A percentile compares a stretch with the other conserved stretches of the same genome.
phyloP scores from a whole-genome alignment of 345 rosid genomes.

The Eucalyptus virginea region DNA sequence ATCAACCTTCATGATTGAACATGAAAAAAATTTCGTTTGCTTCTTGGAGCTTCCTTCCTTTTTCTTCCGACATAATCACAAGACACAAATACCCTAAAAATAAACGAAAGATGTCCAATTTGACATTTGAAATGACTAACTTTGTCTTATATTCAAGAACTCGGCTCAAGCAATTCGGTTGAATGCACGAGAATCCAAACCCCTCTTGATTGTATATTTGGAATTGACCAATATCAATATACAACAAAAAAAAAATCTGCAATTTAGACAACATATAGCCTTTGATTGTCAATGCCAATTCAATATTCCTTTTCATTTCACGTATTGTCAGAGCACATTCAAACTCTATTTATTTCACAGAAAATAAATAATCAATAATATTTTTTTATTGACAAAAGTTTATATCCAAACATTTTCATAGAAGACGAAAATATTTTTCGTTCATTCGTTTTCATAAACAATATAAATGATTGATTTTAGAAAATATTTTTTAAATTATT shows the following conservation, averaged over 20 bases:
- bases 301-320: not conserved
- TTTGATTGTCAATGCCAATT: not conserved
- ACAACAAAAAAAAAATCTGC: fast-evolving
- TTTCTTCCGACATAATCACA: not conserved
- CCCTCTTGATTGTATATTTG: not conserved
- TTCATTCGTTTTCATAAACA: no score
- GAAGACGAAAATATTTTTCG: no score
- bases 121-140: not conserved
- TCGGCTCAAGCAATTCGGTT: fast-evolving
- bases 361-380: no score
- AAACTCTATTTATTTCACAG: fast-evolving
- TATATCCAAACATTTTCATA: no score
- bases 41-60: not conserved
- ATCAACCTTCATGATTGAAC: not conserved
- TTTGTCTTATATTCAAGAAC: not conserved
- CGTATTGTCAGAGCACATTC: not conserved
- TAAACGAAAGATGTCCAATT: fast-evolving
- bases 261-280: not conserved
- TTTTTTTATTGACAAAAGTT: no score
- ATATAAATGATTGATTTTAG: no score
- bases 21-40: fast-evolving
- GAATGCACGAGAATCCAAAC: not conserved
- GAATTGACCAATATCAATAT: not conserved
- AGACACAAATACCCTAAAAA: not conserved
- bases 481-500: no score